Evolutionary conservation across 2,329 filamentous ascomycete genomes (phyloP).

Genomic region (Penicillium brasilianum): DNA sequence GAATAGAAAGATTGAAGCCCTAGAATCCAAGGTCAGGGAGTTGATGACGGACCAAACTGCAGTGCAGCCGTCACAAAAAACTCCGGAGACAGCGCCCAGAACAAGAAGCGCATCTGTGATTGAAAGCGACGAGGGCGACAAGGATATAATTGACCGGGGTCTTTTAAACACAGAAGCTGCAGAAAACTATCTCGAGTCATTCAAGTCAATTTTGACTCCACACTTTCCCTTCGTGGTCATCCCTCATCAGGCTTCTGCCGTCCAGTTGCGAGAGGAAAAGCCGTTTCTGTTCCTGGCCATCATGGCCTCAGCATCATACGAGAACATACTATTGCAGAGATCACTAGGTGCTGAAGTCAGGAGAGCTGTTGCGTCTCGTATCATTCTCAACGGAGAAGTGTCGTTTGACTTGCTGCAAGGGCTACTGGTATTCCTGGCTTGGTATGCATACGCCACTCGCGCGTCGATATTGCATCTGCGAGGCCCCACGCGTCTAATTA

Average conservation of each 20-base stretch:
- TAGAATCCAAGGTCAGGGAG: conserved; percentile 35
- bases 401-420: conserved; percentile 50
- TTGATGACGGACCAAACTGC: conserved; percentile 9
- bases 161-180: conserved; percentile 27
- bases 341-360: conserved; percentile 39
- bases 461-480: conserved; percentile 2
- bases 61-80: not conserved
- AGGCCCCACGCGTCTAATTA: conserved; percentile 8
- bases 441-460: conserved; percentile 28
- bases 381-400: conserved; percentile 39
- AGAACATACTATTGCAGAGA: conserved; percentile 42
- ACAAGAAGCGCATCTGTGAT: not conserved
- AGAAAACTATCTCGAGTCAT: conserved; percentile 36
- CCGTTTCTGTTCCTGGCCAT: conserved; percentile 45
- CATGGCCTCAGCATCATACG: conserved; percentile 39
- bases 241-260: conserved; percentile 29
- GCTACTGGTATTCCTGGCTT: conserved; percentile 43
- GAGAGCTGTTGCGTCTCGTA: conserved; percentile 36
- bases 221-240: conserved; percentile 48
- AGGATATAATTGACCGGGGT: conserved; percentile 28
- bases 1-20: conserved; percentile 41
- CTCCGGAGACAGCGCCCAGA: not conserved
- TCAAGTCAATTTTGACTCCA: conserved; percentile 42
- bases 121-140: not conserved
- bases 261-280: conserved; percentile 35